A percentile compares a stretch with the other conserved stretches of the same genome.
Evolutionary conservation across 2,329 filamentous ascomycete genomes (phyloP).

Genomic region (Magnaporthiopsis incrustans): DNA sequence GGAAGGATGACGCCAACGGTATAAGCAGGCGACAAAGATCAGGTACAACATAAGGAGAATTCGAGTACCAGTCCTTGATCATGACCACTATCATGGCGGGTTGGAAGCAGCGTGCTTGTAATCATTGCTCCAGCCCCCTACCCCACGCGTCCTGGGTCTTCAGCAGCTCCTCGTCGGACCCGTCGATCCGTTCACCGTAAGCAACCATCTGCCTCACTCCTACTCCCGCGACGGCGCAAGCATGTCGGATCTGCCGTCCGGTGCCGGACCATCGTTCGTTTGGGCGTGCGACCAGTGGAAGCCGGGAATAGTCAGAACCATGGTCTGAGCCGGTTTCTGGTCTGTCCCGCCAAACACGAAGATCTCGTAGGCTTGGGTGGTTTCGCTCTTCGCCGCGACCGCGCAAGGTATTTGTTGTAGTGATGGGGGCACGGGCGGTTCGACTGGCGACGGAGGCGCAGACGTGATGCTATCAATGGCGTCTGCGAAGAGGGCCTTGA

Average conservation of each 20-base stretch:
- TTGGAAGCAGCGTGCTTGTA: neutral
- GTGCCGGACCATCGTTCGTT: neutral
- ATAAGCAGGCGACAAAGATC: no score
- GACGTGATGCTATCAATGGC: no score
- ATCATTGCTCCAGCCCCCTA: neutral
- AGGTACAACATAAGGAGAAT: neutral
- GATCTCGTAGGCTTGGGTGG: constrained; percentile 2
- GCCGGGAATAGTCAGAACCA: neutral
- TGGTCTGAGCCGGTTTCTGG: neutral
- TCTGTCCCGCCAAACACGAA: neutral
- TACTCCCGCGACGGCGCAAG: neutral
- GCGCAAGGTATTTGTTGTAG: no score
- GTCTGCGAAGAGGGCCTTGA: no score
- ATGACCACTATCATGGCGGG: neutral
- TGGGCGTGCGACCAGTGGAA: neutral
- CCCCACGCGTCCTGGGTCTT: neutral
- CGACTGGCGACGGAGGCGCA: no score
- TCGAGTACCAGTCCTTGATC: neutral
- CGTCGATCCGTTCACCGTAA: neutral
- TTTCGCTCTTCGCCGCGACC: neutral
- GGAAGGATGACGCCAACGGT: no score
- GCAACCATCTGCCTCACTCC: neutral
- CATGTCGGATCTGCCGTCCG: neutral
- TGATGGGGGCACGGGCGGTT: no score
- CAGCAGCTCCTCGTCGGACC: neutral